Evolutionary conservation across 2,329 filamentous ascomycete genomes (phyloP).

Genomic region (Xylaria sp.): DNA sequence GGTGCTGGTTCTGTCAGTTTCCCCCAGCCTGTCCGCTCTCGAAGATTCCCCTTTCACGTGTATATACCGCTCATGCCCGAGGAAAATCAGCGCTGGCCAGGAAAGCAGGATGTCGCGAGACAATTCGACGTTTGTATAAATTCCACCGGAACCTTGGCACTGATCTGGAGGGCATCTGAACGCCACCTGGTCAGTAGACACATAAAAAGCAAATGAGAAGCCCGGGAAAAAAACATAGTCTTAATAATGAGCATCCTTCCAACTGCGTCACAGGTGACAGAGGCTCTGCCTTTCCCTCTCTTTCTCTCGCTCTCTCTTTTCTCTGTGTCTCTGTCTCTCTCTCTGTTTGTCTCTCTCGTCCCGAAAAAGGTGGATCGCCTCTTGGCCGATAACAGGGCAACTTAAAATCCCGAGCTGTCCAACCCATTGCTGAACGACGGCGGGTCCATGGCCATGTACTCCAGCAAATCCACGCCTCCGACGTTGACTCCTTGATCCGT

Average conservation of each 20-base stretch:
- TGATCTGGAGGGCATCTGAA: constrained; percentile 3
- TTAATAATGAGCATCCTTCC: neutral
- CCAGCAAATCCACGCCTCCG: constrained; percentile 66
- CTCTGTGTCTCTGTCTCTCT: no score
- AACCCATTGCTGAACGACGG: constrained; percentile 28
- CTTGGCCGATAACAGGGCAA: constrained; percentile 2
- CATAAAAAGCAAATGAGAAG: constrained; percentile 1
- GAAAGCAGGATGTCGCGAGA: constrained; percentile 17
- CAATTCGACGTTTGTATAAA: constrained; percentile 6
- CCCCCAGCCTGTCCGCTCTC: neutral
- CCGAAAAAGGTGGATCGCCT: neutral
- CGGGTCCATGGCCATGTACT: constrained; percentile 67
- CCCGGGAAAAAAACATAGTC: neutral
- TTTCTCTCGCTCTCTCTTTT: no score
- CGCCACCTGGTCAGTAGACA: constrained; percentile 3
- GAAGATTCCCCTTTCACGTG: constrained; percentile 2
- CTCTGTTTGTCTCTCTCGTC: no score
- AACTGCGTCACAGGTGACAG: neutral
- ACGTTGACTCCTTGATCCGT: constrained; percentile 69
- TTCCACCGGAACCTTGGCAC: constrained; percentile 14
- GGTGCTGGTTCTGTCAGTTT: constrained; percentile 18
- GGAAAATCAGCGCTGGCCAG: neutral
- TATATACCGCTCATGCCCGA: constrained; percentile 6
- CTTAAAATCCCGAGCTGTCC: constrained; percentile 29
- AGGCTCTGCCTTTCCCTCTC: neutral